Evolutionary conservation across 495 filamentous ascomycete genomes (phyloP), one percentile per base, ranked within the genome.

Genomic region (Hypoxylon crocopeplum): DNA sequence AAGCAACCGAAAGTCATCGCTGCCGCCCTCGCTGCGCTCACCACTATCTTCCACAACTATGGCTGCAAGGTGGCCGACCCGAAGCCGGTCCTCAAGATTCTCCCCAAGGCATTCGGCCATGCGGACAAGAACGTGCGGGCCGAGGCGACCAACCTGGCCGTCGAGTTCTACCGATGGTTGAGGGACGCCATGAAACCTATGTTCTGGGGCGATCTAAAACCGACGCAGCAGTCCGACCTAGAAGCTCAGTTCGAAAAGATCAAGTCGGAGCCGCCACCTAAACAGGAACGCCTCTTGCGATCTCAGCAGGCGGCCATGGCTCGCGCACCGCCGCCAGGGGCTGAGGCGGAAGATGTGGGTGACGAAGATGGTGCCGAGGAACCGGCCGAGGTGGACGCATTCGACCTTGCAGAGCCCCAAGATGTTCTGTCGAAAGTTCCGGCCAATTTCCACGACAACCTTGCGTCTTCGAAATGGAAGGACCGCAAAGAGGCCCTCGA

Each of bases 121-220:
- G 93, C 95, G 3, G 95, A 99, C 80, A 99, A 99, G 73, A 98
- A 97, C 69, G 95, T 99, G 11, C 88, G 95, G 67, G 92, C 93
- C 1, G 95, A 98, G 73, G 90, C 91, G 21, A 93, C 94, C 42
- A 92, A 88, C 60, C 79, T 99, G 22, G 88, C 92, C 0, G 93
- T 97, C 42, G 95, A 98, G 66, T 84, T 99, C 37, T 99, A 98
- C 74, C 81, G 95, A 70, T 99, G 95, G 95, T 82, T 99, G 24
- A 88, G 91, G 55, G 95, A 99, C 50, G 95, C 93, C 1, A 98
- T 99, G 83, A 99, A 99, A 70, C 91, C 93, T 13, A 86, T 97
- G 70, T 99, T 99, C 70, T 99, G 93, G 91, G 84, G 84, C 34
- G 95, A 98, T 34, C 74, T 99, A 54, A 99, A 99, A 71, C 90